A percentile compares a stretch with the other conserved stretches of the same genome.
Conservation (phyloP, 768 basidiomycete species). For the Cytidiella melzeri region DNA sequence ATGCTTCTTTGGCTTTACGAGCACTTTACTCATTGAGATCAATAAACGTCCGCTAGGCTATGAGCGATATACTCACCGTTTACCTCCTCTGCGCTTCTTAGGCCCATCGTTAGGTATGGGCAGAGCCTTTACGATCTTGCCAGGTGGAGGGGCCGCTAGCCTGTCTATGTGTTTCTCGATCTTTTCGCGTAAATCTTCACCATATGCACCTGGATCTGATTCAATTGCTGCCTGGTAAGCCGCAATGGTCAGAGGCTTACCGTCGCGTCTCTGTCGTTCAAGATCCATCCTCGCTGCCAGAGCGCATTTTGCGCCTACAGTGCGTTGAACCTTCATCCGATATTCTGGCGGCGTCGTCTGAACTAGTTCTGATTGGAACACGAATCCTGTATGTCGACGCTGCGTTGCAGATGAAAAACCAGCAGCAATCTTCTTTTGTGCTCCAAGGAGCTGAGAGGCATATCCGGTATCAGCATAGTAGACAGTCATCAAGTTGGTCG, state of each 20-base stretch:
- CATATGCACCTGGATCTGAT: slow-evolving; percentile 83
- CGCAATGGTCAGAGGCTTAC: slow-evolving; percentile 35
- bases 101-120: slow-evolving; percentile 94
- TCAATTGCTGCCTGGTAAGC: no score
- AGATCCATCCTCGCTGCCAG: slow-evolving; percentile 92
- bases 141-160: slow-evolving; percentile 88
- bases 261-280: slow-evolving; percentile 77
- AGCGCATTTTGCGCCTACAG: slow-evolving; percentile 86
- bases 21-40: slow-evolving; percentile 45
- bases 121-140: slow-evolving; percentile 88
- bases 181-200: slow-evolving; percentile 72
- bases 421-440: slow-evolving; percentile 85
- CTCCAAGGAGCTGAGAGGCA: slow-evolving; percentile 97
- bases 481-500: not conserved
- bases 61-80: slow-evolving; percentile 50
- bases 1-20: slow-evolving; percentile 97
- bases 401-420: slow-evolving; percentile 88
- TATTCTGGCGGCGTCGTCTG: slow-evolving; percentile 84
- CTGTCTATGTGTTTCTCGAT: slow-evolving; percentile 92
- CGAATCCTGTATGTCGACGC: slow-evolving; percentile 91
- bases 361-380: slow-evolving; percentile 90
- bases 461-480: not conserved
- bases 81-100: slow-evolving; percentile 93
- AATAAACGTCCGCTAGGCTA: not conserved
- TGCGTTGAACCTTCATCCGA: slow-evolving; percentile 87